A percentile compares a stretch with the other conserved stretches of the same genome.
phyloP scores from a whole-genome alignment of 805 yeast species.

The Debaryomyces castellii region DNA sequence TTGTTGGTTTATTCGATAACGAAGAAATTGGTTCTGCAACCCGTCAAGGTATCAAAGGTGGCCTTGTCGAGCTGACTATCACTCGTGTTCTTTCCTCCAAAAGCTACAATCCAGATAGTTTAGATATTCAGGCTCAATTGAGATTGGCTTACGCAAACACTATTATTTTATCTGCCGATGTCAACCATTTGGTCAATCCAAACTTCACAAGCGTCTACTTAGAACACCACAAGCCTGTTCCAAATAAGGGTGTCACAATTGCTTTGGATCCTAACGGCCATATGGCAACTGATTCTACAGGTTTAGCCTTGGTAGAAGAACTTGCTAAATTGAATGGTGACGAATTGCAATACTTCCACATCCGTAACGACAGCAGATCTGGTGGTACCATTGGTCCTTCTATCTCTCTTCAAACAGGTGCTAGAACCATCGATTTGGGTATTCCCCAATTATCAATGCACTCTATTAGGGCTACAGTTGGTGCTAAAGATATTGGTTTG shows the following conservation, averaged over 20 bases:
- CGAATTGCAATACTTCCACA: slow-evolving; percentile 76
- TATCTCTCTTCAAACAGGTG: slow-evolving; percentile 62
- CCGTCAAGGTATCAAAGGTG: slow-evolving; percentile 82
- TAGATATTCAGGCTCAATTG: slow-evolving; percentile 25
- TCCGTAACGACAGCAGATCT: slow-evolving; percentile 78
- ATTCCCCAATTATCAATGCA: slow-evolving; percentile 45
- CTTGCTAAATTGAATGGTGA: slow-evolving; percentile 66
- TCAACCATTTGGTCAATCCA: slow-evolving; percentile 79
- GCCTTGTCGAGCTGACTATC: slow-evolving; percentile 63
- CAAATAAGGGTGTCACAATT: slow-evolving; percentile 72
- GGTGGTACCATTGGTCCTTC: slow-evolving; percentile 90
- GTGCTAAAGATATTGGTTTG: slow-evolving; percentile 73
- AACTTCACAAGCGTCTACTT: slow-evolving; percentile 67
- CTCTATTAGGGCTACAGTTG: slow-evolving; percentile 77
- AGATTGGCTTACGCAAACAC: slow-evolving; percentile 66
- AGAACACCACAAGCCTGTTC: slow-evolving; percentile 76
- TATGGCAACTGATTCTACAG: slow-evolving; percentile 79
- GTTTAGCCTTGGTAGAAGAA: slow-evolving; percentile 67
- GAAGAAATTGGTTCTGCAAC: slow-evolving; percentile 84
- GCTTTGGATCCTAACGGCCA: slow-evolving; percentile 78
- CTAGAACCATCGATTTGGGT: slow-evolving; percentile 49
- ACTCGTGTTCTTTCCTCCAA: slow-evolving; percentile 48
- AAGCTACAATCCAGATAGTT: slow-evolving; percentile 15
- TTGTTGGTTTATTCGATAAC: slow-evolving; percentile 70
- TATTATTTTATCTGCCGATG: slow-evolving; percentile 80